These are phyloP conservation scores for Monoraphidium neglectum DNA, from an alignment of 139 green algal species.

Conservation along the genomic window DNA sequence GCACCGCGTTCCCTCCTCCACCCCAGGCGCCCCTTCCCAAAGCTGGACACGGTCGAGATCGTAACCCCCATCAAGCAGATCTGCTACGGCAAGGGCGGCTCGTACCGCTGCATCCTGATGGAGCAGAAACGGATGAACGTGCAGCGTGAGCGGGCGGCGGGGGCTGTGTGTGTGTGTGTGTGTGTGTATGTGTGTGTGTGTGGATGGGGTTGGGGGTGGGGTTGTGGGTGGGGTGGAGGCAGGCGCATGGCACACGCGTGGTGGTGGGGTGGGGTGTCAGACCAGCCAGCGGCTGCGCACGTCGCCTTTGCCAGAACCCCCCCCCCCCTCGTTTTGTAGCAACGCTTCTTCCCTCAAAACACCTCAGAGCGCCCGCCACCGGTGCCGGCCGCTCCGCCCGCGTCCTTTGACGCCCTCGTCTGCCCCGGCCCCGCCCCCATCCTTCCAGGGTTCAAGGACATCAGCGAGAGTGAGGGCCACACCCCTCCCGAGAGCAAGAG, in stretches of 20 bases:
- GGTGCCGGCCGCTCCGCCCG: too few species aligned
- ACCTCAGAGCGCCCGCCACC: too few species aligned
- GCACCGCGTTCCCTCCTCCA: background rate
- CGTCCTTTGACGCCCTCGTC: background rate
- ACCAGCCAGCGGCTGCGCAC: too few species aligned
- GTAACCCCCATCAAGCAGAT: conserved; percentile 63
- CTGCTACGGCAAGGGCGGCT: conserved; percentile 51
- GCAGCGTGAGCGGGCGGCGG: conserved; percentile 41
- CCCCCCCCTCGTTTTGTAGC: too few species aligned
- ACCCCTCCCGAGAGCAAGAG: conserved; percentile 14
- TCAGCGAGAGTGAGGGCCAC: conserved; percentile 13
- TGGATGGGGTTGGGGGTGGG: background rate
- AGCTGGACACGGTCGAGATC: conserved; percentile 55
- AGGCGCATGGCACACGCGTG: background rate
- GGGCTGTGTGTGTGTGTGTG: background rate
- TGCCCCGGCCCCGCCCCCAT: background rate
- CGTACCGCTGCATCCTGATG: conserved; percentile 51
- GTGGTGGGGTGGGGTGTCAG: background rate
- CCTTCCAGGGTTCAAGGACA: background rate
- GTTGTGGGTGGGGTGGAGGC: background rate
- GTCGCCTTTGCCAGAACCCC: too few species aligned
- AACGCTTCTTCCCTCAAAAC: too few species aligned
- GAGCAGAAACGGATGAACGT: conserved; percentile 56
- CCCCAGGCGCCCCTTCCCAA: conserved; percentile 40
- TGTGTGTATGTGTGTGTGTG: background rate